Conservation (phyloP, 2,329 filamentous ascomycete genomes). For the Paraconiothyrium brasiliense region DNA sequence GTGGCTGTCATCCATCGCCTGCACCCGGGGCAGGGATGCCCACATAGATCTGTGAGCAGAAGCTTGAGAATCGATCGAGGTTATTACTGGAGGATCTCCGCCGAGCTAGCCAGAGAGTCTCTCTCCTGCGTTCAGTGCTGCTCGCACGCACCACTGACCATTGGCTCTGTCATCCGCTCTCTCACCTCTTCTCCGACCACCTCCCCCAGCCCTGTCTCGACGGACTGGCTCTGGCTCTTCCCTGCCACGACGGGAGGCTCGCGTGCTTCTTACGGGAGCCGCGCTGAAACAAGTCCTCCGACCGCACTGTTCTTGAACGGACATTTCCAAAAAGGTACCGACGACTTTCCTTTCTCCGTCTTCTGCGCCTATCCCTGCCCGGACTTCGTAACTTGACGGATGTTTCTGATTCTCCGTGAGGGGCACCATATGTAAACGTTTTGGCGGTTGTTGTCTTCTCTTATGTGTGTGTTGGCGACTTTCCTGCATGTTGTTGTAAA, state of each 20-base stretch:
- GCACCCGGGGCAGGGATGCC: slow-evolving; percentile 46
- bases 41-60: slow-evolving; percentile 46
- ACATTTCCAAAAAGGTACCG: slow-evolving; percentile 40
- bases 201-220: slow-evolving; percentile 17
- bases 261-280: slow-evolving; percentile 15
- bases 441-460: slow-evolving; percentile 23
- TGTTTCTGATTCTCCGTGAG: slow-evolving; percentile 31
- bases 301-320: slow-evolving; percentile 15
- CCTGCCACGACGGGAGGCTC: slow-evolving; percentile 16
- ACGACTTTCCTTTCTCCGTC: slow-evolving; percentile 28
- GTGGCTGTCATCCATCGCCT: slow-evolving; percentile 51
- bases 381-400: slow-evolving; percentile 29
- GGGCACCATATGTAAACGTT: slow-evolving; percentile 29
- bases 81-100: slow-evolving; percentile 52
- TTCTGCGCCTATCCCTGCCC: slow-evolving; percentile 25
- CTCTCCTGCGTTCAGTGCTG: slow-evolving; percentile 41
- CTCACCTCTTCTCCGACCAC: slow-evolving; percentile 33
- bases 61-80: slow-evolving; percentile 47
- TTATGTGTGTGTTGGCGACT: slow-evolving; percentile 17
- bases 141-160: slow-evolving; percentile 32
- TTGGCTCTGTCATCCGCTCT: slow-evolving; percentile 27
- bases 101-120: slow-evolving; percentile 40
- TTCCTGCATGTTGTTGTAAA: slow-evolving; percentile 22
- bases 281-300: slow-evolving; percentile 26
- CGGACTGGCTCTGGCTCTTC: slow-evolving; percentile 18